phyloP scores from a whole-genome alignment of 495 filamentous ascomycete genomes.

The Neurospora intermedia region DNA sequence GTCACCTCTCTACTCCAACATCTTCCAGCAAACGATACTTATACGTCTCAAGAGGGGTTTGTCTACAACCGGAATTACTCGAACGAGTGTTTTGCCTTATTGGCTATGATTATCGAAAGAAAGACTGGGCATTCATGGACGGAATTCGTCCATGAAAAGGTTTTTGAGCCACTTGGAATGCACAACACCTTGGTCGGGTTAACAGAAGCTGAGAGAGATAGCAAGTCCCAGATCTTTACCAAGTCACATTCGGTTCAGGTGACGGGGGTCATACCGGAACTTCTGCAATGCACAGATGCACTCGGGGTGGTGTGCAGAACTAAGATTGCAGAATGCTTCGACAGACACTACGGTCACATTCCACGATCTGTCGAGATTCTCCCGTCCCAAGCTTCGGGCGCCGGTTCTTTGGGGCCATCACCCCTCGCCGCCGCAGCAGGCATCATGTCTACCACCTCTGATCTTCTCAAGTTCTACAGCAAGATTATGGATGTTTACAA shows the following conservation, averaged over 20 bases:
- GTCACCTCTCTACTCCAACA: conserved; percentile 4
- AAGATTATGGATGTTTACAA: conserved; percentile 3
- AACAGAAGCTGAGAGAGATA: neutral
- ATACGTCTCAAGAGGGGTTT: neutral
- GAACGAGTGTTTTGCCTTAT: conserved; percentile 11
- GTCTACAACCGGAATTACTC: conserved; percentile 8
- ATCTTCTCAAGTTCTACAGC: conserved; percentile 8
- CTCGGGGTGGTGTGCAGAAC: neutral
- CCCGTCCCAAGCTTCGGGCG: conserved; percentile 2
- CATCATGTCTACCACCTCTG: conserved; percentile 7
- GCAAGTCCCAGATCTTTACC: neutral
- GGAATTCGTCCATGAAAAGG: neutral
- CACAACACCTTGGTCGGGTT: conserved; percentile 2
- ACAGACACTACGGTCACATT: neutral
- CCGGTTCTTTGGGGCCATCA: neutral
- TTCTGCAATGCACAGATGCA: neutral
- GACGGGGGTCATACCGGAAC: neutral
- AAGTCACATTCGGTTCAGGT: conserved; percentile 2
- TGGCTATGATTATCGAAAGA: conserved; percentile 7
- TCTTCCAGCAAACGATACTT: conserved; percentile 1
- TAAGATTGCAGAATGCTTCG: neutral
- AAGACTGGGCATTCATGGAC: neutral
- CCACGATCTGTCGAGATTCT: neutral
- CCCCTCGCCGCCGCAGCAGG: conserved; percentile 8
- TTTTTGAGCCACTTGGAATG: conserved; percentile 7